Conservation (phyloP, 108 stramenopile species). For the Skeletonema marinoi region DNA sequence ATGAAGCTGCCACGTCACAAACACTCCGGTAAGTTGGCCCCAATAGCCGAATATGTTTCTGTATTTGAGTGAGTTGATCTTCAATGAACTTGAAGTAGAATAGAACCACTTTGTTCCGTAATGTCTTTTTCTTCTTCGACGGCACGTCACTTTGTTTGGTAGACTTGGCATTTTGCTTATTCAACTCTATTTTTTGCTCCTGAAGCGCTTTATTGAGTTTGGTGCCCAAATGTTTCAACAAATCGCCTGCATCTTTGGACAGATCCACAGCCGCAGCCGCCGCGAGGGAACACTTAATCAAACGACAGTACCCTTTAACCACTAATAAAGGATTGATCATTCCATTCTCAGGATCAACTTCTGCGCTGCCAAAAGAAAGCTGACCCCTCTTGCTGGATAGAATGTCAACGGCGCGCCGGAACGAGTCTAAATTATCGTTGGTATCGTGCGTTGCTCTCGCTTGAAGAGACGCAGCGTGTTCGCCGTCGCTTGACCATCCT, state of each 20-base stretch:
- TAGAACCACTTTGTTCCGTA: constrained; percentile 4
- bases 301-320: constrained; percentile 23
- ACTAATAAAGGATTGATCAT: neutral
- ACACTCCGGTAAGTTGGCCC: constrained; percentile 18
- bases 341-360: neutral
- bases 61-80: constrained; percentile 1
- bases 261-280: neutral
- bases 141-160: neutral
- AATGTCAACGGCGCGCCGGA: constrained; percentile 1
- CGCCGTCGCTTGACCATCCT: neutral
- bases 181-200: constrained; percentile 13
- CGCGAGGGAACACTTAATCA: constrained; percentile 2
- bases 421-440: neutral
- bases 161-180: neutral
- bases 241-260: neutral
- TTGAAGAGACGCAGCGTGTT: neutral
- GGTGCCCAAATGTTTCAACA: constrained; percentile 16
- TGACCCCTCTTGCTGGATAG: neutral
- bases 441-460: neutral
- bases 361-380: neutral
- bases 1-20: constrained; percentile 19
- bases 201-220: constrained; percentile 18
- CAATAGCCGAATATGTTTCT: neutral
- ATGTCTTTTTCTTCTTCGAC: neutral
- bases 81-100: constrained; percentile 12